phyloP scores from a whole-genome alignment of 495 filamentous ascomycete genomes.

The Aspergillus sclerotiicarbonarius region DNA sequence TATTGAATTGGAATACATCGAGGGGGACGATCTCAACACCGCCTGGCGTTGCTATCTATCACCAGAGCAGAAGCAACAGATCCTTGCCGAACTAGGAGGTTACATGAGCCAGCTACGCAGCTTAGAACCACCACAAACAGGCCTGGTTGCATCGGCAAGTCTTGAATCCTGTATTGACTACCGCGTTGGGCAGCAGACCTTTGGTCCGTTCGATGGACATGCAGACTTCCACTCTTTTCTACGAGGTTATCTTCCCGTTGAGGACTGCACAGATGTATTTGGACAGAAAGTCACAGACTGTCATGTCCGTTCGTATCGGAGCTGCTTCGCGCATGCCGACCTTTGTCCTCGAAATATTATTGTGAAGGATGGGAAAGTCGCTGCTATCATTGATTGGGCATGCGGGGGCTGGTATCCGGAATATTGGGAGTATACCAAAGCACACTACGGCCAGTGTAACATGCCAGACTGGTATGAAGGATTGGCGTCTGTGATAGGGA shows the following conservation, averaged over 20 bases:
- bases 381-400: conserved; percentile 51
- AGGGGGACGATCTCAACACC: conserved; percentile 7
- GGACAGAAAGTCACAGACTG: conserved; percentile 10
- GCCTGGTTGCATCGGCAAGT: conserved; percentile 12
- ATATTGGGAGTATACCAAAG: conserved; percentile 50
- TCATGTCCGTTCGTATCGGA: conserved; percentile 15
- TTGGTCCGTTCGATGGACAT: conserved; percentile 15
- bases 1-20: conserved; percentile 11
- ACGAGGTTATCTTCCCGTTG: conserved; percentile 11
- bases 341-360: conserved; percentile 35
- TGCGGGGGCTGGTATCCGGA: conserved; percentile 47
- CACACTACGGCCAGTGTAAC: conserved; percentile 17
- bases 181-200: conserved; percentile 6
- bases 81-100: conserved; percentile 12
- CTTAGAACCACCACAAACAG: conserved; percentile 11
- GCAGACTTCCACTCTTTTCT: conserved; percentile 18
- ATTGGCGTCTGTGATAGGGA: conserved; percentile 9
- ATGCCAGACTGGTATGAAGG: conserved; percentile 16
- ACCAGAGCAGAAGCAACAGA: conserved; percentile 13
- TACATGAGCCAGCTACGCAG: conserved; percentile 12
- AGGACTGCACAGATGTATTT: conserved; percentile 10
- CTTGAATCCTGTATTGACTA: conserved; percentile 10
- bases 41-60: conserved; percentile 13
- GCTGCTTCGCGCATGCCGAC: conserved; percentile 29
- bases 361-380: conserved; percentile 24